Evolutionary conservation across 495 filamentous ascomycete genomes (phyloP).

Genomic region (Neurospora sublineolata): DNA sequence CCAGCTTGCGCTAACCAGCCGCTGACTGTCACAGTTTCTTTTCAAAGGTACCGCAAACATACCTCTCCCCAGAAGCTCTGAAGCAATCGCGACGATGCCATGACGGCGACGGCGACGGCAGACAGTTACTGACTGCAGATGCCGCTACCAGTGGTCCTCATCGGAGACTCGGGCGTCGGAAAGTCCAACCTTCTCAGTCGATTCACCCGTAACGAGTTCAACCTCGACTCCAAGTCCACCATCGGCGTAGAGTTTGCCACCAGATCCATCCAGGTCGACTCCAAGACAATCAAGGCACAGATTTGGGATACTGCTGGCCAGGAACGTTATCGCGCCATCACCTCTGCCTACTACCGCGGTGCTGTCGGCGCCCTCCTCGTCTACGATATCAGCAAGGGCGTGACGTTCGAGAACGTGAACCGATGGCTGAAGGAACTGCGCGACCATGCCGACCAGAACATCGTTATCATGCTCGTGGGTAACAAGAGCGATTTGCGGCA

Average conservation of each 20-base stretch:
- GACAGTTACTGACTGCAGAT: slow-evolving; percentile 21
- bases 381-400: slow-evolving; percentile 99
- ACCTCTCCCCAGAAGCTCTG: neutral
- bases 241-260: slow-evolving; percentile 99
- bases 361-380: slow-evolving; percentile 95
- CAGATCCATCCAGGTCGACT: slow-evolving; percentile 95
- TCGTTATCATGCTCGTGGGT: slow-evolving; percentile 98
- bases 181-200: slow-evolving; percentile 99
- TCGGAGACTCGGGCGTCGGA: slow-evolving; percentile 97
- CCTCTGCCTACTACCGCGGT: slow-evolving; percentile 95
- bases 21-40: slow-evolving; percentile 61
- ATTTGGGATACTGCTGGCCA: slow-evolving; percentile 99
- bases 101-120: neutral
- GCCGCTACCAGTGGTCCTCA: slow-evolving; percentile 68
- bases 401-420: slow-evolving; percentile 98
- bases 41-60: slow-evolving; percentile 71
- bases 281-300: slow-evolving; percentile 99
- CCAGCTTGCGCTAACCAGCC: slow-evolving; percentile 20
- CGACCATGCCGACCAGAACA: slow-evolving; percentile 97
- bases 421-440: slow-evolving; percentile 98
- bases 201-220: slow-evolving; percentile 99
- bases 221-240: slow-evolving; percentile 98
- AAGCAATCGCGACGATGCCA: neutral
- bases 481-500: slow-evolving; percentile 99
- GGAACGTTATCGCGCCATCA: slow-evolving; percentile 97